Evolutionary conservation across 495 filamentous ascomycete species (phyloP).

Genomic region (Penicillium fimorum): DNA sequence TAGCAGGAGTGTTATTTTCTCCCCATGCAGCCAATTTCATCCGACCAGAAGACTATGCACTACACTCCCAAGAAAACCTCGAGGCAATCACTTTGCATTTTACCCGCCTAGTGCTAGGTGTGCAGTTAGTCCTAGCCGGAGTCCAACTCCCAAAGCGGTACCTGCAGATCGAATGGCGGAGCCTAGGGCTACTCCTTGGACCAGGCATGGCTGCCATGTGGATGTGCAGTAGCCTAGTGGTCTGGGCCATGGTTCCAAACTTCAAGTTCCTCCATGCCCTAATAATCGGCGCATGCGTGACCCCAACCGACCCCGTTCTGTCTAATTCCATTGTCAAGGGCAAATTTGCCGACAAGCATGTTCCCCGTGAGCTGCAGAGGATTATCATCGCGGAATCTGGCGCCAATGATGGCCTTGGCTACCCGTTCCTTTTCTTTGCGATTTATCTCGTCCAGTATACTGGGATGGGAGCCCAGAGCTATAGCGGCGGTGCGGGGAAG

Average conservation of each 20-base stretch:
- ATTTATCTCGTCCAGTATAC: constrained; percentile 80
- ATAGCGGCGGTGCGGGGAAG: constrained; percentile 56
- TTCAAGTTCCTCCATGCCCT: constrained; percentile 74
- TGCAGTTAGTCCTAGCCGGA: constrained; percentile 86
- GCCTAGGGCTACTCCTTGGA: constrained; percentile 71
- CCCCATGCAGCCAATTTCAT: constrained; percentile 77
- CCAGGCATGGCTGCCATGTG: constrained; percentile 90
- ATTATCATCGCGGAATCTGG: constrained; percentile 91
- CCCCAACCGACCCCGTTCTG: constrained; percentile 87
- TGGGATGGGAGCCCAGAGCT: constrained; percentile 55
- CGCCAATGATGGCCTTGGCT: constrained; percentile 91
- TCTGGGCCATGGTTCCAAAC: constrained; percentile 76
- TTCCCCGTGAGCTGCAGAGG: constrained; percentile 75
- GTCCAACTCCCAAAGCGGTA: constrained; percentile 91
- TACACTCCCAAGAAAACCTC: constrained; percentile 57
- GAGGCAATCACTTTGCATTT: constrained; percentile 75
- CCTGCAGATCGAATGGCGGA: constrained; percentile 75
- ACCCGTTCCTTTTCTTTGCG: constrained; percentile 84
- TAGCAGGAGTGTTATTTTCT: constrained; percentile 76
- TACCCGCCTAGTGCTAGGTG: constrained; percentile 82
- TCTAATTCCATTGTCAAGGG: constrained; percentile 92
- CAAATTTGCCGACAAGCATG: constrained; percentile 87
- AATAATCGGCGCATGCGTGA: constrained; percentile 78
- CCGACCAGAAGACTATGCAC: constrained; percentile 71
- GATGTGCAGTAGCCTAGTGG: constrained; percentile 72